These are phyloP conservation scores for Podaxis pistillaris DNA, from an alignment of 768 basidiomycete species.

Conservation along the genomic window DNA sequence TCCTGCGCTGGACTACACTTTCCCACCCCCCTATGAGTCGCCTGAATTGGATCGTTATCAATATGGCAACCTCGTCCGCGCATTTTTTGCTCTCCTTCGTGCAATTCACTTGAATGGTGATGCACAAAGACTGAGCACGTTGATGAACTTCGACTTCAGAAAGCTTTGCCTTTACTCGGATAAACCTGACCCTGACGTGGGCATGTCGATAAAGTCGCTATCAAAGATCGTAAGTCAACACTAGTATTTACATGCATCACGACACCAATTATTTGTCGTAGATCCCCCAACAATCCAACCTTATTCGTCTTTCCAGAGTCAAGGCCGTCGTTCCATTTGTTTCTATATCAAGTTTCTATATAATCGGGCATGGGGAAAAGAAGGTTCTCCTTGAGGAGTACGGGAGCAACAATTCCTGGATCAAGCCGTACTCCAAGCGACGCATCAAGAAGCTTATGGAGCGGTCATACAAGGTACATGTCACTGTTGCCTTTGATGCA, in stretches of 20 bases:
- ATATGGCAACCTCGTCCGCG: background rate
- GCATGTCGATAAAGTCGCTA: background rate
- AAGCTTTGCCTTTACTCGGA: background rate
- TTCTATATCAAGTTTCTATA: background rate
- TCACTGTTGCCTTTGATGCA: too few relatives aligned
- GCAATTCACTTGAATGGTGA: background rate
- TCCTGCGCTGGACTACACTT: background rate
- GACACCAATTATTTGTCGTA: background rate
- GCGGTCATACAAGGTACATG: too few relatives aligned
- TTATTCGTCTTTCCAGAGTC: background rate
- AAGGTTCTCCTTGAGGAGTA: background rate
- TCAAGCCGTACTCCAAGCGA: too few relatives aligned
- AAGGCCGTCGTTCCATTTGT: background rate
- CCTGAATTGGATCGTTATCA: background rate
- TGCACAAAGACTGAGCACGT: background rate
- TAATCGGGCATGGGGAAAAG: background rate
- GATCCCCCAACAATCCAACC: background rate
- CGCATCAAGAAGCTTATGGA: too few relatives aligned
- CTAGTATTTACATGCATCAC: background rate
- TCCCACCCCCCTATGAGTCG: background rate
- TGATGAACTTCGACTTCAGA: background rate
- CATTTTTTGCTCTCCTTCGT: background rate
- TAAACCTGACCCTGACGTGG: background rate
- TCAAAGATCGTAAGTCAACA: background rate
- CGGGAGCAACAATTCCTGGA: too few relatives aligned